Evolutionary conservation across 2,329 filamentous ascomycete species (phyloP), one percentile per base, ranked within the genome.

Genomic region (Epichloe elymi): DNA sequence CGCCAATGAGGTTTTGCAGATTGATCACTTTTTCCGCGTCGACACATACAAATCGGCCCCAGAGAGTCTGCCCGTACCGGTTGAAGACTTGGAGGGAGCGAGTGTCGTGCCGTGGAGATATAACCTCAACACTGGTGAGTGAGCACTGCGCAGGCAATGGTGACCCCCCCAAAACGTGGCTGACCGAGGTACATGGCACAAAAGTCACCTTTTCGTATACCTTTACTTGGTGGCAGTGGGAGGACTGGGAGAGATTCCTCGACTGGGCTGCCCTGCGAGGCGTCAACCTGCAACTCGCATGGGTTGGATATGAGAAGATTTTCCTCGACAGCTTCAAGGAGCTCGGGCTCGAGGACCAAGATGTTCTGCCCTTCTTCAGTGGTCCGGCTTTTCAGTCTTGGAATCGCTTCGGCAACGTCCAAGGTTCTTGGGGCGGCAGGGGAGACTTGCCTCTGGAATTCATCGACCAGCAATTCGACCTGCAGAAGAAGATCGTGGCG

Each of bases 331-430:
- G 72, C 6, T 75, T 76, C 55, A 65, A 60, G 11, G 71, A 73
- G 3, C 60, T 72, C 17, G 70, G 71, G 7, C 63, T 77, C 38
- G 67, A 64, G 0, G 61, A 72, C 38, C 56, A 60, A 4, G 71
- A 76, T 26, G 73, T 76, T 45, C 48, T 63, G 1, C 59, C 65
- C 1, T 77, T 74, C 58, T 63, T 77, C 49, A 73, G 68, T 46
- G 73, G 74, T 0, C 74, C 74, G 1, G 72, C 73, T 0, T 76
- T 76, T 51, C 71, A 74, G 52, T 64, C 73, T 11, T 78, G 74
- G 74, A 76, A 76, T 54, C 69, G 72, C n/a, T 72, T 78, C 51
- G 74, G 73, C 10, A 78, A 77, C 55, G 75, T 74, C 17, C 72
- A 75, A 55, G 69, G 70, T 7, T 73, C 70, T 1, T 76, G 73